Evolutionary conservation across 2,329 filamentous ascomycete species (phyloP), one percentile per base, ranked within the genome.

Genomic region (Pseudopithomyces maydicus): DNA sequence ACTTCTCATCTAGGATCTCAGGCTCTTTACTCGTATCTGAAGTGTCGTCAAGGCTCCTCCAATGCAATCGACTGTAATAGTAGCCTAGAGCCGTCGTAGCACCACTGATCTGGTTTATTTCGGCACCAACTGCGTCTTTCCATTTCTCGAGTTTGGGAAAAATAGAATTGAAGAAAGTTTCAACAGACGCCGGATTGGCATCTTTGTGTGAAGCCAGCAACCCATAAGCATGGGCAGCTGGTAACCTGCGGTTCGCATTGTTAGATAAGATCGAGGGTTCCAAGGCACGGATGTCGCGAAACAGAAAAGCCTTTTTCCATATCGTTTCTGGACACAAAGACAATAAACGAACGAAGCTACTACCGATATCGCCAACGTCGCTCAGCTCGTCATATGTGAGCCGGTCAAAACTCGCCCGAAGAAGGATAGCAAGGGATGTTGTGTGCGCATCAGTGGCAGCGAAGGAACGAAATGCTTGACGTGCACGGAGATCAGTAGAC

Each of bases 171-270:
- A 87, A 69, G 8, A 80, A 74, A 15, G 73, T 75, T 8, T 77
- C 66, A 12, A 87, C 66, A 3, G 77, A 68, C 12, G 74, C 67
- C 0, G 77, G 63, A 2, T 80, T 66, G 55, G 77, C 76, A 3
- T 74, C 68, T 29, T 75, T 68, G 71, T 94, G 90, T 0, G 91
- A 89, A 1, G 85, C 87, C 5, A 97, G 76, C 12, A 97, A 89
- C 0, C 92, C 93, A 65, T 92, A 86, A 0, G 87, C 84, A 57
- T 87, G 87, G 15, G 91, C 88, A 1, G 88, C 88, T 26, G 88
- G 79, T 36, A 81, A 79, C 35, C 93, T 84, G 6, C 89, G 82
- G 53, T 86, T 83, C 58, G 86, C 83, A 62, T 90, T 89, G 70
- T 93, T 95, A 6, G 90, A 92, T 59, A 82, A 82, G 52, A 93